Conservation (phyloP, 139 green algal species). For the Tetradesmus lagerheimii region DNA sequence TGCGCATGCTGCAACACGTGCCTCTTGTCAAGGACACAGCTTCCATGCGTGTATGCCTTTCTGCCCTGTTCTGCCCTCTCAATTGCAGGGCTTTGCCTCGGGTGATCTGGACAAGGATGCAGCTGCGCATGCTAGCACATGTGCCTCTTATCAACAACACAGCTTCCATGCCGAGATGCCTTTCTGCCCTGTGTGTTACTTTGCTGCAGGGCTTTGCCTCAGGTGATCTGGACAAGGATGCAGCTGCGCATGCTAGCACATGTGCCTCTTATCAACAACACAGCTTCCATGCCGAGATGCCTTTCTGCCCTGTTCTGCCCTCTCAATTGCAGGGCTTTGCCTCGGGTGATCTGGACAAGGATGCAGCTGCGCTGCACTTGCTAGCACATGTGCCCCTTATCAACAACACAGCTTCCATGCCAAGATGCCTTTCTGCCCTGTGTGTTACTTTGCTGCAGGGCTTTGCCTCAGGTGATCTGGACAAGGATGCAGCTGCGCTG, state of each 20-base stretch:
- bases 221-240: conserved; percentile 85
- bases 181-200: neutral
- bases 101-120: conserved; percentile 85
- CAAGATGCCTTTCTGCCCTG: neutral
- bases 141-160: too few relatives aligned
- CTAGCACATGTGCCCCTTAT: conserved; percentile 59
- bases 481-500: conserved; percentile 82
- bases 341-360: conserved; percentile 82
- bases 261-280: neutral
- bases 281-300: neutral
- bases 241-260: neutral
- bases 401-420: neutral
- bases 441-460: conserved; percentile 65
- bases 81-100: conserved; percentile 90
- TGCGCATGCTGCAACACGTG: conserved; percentile 74
- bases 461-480: conserved; percentile 90
- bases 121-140: conserved; percentile 74
- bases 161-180: neutral
- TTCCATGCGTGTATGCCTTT: neutral
- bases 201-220: conserved; percentile 89
- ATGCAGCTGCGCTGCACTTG: conserved; percentile 80
- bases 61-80: neutral
- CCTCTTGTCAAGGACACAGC: too few relatives aligned
- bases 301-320: neutral
- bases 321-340: conserved; percentile 85